phyloP scores from a whole-genome alignment of 805 yeast species.

The Candida palmyrensis region DNA sequence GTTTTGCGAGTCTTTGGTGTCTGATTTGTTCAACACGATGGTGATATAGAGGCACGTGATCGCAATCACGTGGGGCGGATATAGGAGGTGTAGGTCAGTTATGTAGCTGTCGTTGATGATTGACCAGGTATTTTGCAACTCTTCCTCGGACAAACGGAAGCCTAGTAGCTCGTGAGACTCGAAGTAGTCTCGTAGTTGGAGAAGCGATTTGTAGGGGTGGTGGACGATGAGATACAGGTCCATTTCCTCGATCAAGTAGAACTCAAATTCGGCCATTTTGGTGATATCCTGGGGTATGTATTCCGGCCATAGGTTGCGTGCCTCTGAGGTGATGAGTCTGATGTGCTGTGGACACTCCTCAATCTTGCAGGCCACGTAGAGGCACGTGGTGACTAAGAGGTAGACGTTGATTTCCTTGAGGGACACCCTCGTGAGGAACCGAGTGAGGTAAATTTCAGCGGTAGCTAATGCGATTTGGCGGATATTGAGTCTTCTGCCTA shows the following conservation, averaged over 20 bases:
- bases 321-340: conserved; percentile 74
- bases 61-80: conserved; percentile 89
- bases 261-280: conserved; percentile 92
- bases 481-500: conserved; percentile 73
- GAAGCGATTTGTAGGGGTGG: conserved; percentile 66
- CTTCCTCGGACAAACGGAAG: conserved; percentile 49
- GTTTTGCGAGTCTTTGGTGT: conserved; percentile 18
- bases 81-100: conserved; percentile 76
- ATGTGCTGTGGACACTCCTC: conserved; percentile 97
- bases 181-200: conserved; percentile 45
- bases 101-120: conserved; percentile 84
- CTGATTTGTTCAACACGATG: conserved; percentile 42
- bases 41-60: conserved; percentile 77
- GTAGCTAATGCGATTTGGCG: conserved; percentile 85
- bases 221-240: conserved; percentile 66
- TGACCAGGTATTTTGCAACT: conserved; percentile 84
- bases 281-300: conserved; percentile 88
- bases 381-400: conserved; percentile 73
- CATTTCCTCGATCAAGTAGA: conserved; percentile 85
- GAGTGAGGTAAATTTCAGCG: conserved; percentile 77
- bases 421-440: conserved; percentile 71
- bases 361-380: conserved; percentile 87
- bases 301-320: conserved; percentile 91
- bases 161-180: conserved; percentile 22
- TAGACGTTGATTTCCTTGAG: conserved; percentile 80